phyloP scores from a whole-genome alignment of 2,329 filamentous ascomycete genomes.

The Epichloe uncinata region DNA sequence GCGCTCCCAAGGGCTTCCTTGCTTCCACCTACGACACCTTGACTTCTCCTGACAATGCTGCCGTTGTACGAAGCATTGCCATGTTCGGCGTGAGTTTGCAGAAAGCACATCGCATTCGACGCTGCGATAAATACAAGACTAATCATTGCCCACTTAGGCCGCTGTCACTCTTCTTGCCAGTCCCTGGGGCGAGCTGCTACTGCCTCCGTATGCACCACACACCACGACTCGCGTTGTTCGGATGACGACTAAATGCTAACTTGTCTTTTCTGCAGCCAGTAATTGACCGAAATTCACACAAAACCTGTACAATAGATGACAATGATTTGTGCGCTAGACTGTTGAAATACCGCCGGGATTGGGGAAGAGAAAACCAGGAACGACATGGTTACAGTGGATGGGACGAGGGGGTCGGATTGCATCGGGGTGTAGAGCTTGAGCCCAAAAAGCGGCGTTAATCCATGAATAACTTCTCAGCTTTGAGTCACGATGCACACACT shows the following conservation, averaged over 20 bases:
- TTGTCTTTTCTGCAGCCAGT: conserved; percentile 1
- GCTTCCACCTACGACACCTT: conserved; percentile 46
- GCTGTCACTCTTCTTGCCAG: conserved; percentile 51
- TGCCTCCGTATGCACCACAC: conserved; percentile 42
- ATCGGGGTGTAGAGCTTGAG: not conserved
- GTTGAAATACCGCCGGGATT: not conserved
- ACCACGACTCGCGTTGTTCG: not conserved
- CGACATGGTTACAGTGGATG: not conserved
- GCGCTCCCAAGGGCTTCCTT: conserved; percentile 37
- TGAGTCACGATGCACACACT: not conserved
- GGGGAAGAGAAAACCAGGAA: not conserved
- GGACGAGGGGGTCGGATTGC: not conserved
- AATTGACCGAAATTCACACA: conserved; percentile 5
- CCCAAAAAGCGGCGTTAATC: not conserved
- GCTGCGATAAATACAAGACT: not conserved
- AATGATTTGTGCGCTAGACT: conserved; percentile 1
- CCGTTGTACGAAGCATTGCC: conserved; percentile 53
- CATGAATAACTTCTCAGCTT: not conserved
- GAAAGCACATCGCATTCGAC: not conserved
- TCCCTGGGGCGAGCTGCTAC: conserved; percentile 52
- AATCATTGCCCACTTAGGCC: conserved; percentile 4
- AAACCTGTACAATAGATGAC: conserved; percentile 16
- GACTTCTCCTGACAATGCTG: conserved; percentile 54
- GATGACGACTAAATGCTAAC: not conserved
- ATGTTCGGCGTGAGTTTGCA: conserved; percentile 49